These are phyloP conservation scores for Hypholoma sublateritium DNA, from an alignment of 768 basidiomycete species.

Conservation along the genomic window DNA sequence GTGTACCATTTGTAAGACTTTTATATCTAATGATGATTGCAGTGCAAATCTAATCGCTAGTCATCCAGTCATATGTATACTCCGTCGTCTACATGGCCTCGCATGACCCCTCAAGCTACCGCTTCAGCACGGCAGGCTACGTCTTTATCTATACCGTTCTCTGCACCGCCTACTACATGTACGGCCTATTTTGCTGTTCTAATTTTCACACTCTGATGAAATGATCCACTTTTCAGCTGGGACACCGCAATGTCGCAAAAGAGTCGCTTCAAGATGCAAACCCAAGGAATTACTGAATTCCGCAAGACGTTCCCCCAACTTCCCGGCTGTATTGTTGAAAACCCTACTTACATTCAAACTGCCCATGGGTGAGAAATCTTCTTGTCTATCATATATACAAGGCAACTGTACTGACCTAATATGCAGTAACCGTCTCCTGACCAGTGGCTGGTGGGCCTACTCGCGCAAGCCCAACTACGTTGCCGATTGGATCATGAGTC, in stretches of 20 bases:
- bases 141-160: constrained; percentile 74
- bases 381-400: neutral
- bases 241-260: constrained; percentile 97
- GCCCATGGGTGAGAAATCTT: constrained; percentile 70
- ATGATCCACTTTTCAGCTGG: constrained; percentile 51
- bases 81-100: constrained; percentile 98
- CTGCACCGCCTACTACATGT: constrained; percentile 86
- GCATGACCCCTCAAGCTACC: constrained; percentile 84
- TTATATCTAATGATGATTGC: neutral
- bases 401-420: neutral
- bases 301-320: constrained; percentile 95
- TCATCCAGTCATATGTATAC: constrained; percentile 85
- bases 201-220: neutral
- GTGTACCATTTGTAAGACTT: constrained; percentile 79
- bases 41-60: constrained; percentile 1
- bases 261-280: constrained; percentile 96
- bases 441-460: constrained; percentile 92
- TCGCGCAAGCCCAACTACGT: constrained; percentile 97
- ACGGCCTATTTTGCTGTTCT: constrained; percentile 25
- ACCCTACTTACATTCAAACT: constrained; percentile 92
- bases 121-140: constrained; percentile 77
- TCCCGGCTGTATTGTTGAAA: constrained; percentile 76
- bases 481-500: constrained; percentile 86
- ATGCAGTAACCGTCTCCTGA: constrained; percentile 81
- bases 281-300: constrained; percentile 81